These are phyloP conservation scores for Fraxinus ornus DNA, from an alignment of 305 asterid species.

Conservation along the genomic window DNA sequence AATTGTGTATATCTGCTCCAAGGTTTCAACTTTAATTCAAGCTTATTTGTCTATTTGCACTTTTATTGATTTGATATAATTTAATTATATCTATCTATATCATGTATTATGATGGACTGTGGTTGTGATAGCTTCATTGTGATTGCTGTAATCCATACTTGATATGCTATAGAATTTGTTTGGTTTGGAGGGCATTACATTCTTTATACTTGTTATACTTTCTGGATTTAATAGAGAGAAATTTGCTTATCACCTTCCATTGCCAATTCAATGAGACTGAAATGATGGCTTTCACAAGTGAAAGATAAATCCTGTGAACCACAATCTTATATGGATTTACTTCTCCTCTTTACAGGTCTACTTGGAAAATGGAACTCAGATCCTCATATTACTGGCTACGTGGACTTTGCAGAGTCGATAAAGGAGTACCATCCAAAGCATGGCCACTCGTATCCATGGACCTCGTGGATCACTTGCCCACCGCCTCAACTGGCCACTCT, in stretches of 20 bases:
- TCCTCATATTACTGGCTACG: slow-evolving; percentile 81
- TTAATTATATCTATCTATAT: neutral
- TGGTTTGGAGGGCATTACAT: neutral
- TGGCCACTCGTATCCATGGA: slow-evolving; percentile 85
- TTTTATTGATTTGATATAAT: neutral
- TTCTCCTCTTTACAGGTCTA: slow-evolving; percentile 49
- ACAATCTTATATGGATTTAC: slow-evolving; percentile 16
- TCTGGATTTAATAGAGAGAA: neutral
- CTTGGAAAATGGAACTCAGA: slow-evolving; percentile 81
- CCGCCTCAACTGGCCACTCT: slow-evolving; percentile 52
- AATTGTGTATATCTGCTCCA: neutral
- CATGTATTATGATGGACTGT: neutral
- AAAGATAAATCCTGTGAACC: neutral
- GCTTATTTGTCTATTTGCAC: neutral
- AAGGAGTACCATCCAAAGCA: slow-evolving; percentile 80
- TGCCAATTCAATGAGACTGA: neutral
- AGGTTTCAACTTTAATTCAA: neutral
- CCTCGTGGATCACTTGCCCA: slow-evolving; percentile 70
- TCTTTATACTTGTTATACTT: neutral
- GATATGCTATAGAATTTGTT: neutral
- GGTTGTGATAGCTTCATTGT: neutral
- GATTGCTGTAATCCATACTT: slow-evolving; percentile 4
- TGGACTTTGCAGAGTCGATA: slow-evolving; percentile 80
- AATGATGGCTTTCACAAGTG: slow-evolving; percentile 5
- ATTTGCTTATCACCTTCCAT: neutral